Evolutionary conservation across 164 flowering plant genomes (phyloP).

Genomic region (Litsea cubeba): DNA sequence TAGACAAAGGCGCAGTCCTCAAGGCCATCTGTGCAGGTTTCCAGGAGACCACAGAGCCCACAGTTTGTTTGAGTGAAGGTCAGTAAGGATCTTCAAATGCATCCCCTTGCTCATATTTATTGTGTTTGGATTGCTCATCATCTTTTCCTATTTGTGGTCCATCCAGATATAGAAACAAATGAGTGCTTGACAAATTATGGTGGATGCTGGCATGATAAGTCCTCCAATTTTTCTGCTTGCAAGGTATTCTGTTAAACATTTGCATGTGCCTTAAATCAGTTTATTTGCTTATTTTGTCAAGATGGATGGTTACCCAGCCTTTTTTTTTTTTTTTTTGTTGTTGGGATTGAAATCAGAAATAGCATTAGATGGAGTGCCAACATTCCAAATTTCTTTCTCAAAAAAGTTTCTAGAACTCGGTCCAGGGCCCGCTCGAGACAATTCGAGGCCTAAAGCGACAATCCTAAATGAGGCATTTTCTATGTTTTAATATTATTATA

Average conservation of each 20-base stretch:
- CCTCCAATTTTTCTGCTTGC: slow-evolving; percentile 79
- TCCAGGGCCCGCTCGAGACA: too few species aligned
- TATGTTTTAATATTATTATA: too few species aligned
- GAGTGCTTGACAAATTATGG: slow-evolving; percentile 87
- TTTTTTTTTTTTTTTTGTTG: too few species aligned
- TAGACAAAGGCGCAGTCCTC: slow-evolving; percentile 88
- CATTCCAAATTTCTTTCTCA: too few species aligned
- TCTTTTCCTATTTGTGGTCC: neutral
- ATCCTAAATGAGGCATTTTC: too few species aligned
- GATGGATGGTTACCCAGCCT: neutral
- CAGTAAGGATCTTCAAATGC: slow-evolving; percentile 1
- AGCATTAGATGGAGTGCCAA: too few species aligned
- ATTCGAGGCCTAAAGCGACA: too few species aligned
- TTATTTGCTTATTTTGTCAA: neutral
- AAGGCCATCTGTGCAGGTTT: slow-evolving; percentile 95
- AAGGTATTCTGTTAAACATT: slow-evolving; percentile 39
- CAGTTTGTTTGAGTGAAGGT: slow-evolving; percentile 82
- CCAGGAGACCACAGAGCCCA: slow-evolving; percentile 89
- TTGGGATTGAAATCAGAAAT: too few species aligned
- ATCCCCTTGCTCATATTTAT: neutral
- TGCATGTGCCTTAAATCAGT: neutral
- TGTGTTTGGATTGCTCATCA: neutral
- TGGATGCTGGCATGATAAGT: slow-evolving; percentile 88
- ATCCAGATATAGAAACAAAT: slow-evolving; percentile 77
- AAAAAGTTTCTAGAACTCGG: too few species aligned